A percentile compares a stretch with the other conserved stretches of the same genome.
phyloP scores from a whole-genome alignment of 495 filamentous ascomycete species.

The Podospora sp. region DNA sequence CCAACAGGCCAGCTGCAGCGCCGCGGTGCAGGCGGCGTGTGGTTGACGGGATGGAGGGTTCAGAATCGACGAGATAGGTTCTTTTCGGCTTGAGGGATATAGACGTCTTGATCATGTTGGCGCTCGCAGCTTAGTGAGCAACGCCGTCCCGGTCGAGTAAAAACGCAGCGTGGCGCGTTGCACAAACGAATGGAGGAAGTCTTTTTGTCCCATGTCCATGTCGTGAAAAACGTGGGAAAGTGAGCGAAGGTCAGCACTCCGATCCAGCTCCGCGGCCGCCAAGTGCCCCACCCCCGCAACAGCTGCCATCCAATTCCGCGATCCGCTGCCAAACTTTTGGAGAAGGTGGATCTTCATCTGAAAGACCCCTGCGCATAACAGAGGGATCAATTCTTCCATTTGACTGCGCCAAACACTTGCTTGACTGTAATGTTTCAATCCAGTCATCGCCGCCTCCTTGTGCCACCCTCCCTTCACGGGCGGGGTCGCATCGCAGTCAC shows the following conservation, averaged over 20 bases:
- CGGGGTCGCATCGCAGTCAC: background rate
- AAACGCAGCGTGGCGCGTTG: background rate
- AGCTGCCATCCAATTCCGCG: background rate
- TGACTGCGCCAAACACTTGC: background rate
- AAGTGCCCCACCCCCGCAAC: constrained; percentile 6
- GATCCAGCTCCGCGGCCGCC: background rate
- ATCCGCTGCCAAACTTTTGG: background rate
- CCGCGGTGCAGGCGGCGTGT: background rate
- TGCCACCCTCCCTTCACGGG: background rate
- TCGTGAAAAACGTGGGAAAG: background rate
- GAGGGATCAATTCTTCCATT: constrained; percentile 5
- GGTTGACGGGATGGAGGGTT: background rate
- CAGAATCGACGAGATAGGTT: too few relatives aligned
- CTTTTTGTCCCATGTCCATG: background rate
- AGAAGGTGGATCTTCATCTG: constrained; percentile 10
- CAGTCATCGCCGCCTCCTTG: background rate
- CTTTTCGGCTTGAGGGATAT: background rate
- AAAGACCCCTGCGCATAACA: constrained; percentile 12
- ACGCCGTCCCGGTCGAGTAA: background rate
- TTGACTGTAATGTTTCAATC: background rate
- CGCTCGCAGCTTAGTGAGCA: background rate
- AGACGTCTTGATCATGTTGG: background rate
- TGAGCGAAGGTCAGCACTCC: background rate
- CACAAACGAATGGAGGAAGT: background rate
- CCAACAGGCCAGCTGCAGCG: background rate